These are phyloP conservation scores for Diutina pseudorugosa DNA, from an alignment of 1,139 yeast species.

Conservation along the genomic window DNA sequence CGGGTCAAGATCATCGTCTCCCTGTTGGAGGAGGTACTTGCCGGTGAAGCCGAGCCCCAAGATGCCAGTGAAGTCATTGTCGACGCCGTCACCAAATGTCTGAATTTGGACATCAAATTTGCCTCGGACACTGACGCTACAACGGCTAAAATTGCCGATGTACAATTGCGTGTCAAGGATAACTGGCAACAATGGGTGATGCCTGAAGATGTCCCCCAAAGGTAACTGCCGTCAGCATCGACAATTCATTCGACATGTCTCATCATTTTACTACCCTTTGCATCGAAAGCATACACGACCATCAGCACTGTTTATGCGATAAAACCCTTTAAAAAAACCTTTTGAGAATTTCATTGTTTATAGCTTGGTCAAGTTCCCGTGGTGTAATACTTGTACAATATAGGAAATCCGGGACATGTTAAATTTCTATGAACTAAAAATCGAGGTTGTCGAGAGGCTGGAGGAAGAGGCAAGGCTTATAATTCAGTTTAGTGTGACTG, in stretches of 20 bases:
- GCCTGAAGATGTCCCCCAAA: conserved; percentile 10
- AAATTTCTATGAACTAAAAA: too few species aligned
- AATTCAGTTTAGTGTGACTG: too few species aligned
- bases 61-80: conserved; percentile 15
- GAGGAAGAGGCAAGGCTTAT: too few species aligned
- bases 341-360: conserved; percentile 1
- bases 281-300: neutral
- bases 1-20: conserved; percentile 49
- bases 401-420: neutral
- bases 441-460: too few species aligned
- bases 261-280: neutral
- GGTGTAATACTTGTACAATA: conserved; percentile 1
- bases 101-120: conserved; percentile 27
- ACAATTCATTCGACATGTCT: neutral
- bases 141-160: conserved; percentile 11
- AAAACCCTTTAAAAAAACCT: neutral
- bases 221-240: neutral
- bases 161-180: conserved; percentile 30
- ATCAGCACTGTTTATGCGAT: neutral
- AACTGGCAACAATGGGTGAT: conserved; percentile 34
- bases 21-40: conserved; percentile 20
- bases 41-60: conserved; percentile 14
- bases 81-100: conserved; percentile 23
- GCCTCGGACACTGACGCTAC: conserved; percentile 18
- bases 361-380: conserved; percentile 2